phyloP scores from a whole-genome alignment of 192 early-diverging fungal species.

The Coemansia sp. region DNA sequence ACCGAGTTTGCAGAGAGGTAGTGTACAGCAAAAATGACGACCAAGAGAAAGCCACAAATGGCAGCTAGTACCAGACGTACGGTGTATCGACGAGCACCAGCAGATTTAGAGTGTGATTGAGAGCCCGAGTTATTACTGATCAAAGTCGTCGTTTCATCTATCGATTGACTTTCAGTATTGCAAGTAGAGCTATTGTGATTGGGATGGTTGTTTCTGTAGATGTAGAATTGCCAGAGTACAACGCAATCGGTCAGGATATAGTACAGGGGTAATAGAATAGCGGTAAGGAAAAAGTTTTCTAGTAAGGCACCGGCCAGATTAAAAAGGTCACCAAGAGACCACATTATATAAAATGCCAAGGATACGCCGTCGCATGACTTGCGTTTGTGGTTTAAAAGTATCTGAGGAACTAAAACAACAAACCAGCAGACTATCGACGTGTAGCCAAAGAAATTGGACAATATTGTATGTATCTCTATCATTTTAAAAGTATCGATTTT shows the following conservation, averaged over 20 bases:
- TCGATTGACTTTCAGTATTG: too few relatives aligned
- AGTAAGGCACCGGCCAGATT: conserved; percentile 64
- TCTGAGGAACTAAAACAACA: conserved; percentile 73
- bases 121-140: too few relatives aligned
- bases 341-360: conserved; percentile 66
- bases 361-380: conserved; percentile 75
- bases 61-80: too few relatives aligned
- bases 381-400: conserved; percentile 70
- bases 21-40: conserved; percentile 7
- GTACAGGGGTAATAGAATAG: conserved; percentile 65
- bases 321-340: conserved; percentile 75
- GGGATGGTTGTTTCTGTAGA: conserved; percentile 46
- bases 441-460: conserved; percentile 52
- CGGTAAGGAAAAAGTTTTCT: conserved; percentile 63
- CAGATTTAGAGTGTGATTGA: neutral
- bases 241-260: conserved; percentile 66
- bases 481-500: too few relatives aligned
- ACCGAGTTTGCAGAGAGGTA: conserved; percentile 2
- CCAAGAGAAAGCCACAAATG: too few relatives aligned
- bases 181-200: too few relatives aligned
- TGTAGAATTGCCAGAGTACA: conserved; percentile 62
- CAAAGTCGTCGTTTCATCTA: too few relatives aligned
- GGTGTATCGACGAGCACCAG: too few relatives aligned
- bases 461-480: too few relatives aligned
- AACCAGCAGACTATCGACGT: conserved; percentile 74